Evolutionary conservation across 257 asterid species (phyloP), one percentile per base, ranked within the genome.

Genomic region (Ilex asprella): DNA sequence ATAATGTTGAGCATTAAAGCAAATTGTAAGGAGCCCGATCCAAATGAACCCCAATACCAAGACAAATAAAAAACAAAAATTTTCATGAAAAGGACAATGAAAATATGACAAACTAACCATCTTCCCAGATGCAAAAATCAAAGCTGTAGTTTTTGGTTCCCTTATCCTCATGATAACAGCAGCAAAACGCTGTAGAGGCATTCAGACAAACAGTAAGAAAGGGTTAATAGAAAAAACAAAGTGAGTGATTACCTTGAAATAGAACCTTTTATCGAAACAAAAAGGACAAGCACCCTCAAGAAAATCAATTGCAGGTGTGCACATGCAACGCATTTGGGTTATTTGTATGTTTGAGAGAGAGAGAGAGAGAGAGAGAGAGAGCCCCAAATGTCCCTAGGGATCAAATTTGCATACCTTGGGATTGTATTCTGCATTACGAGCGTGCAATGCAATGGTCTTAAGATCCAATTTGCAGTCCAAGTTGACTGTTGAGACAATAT

Each of bases 131-230:
- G 94, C 94, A 74, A 86, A 86, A 64, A 83, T 86, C 35, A 81
- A 74, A 0, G 88, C 90, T 6, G 94, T 86, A 2, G 94, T 81
- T 63, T 83, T 86, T 31, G 90, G 94, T 68, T 86, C 94, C 53
- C 94, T 76, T 49, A 86, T 86, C 76, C 94, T 75, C 94, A 86
- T 81, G 73, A 86, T 86, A 77, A 86, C 94, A 0, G 94, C 90
- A 69, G 94, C 88, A 67, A 86, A 86, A 86, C 88, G 88, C 94
- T 86, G 81, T 35, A 35, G 41, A 2, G 8, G 7, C 5, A 35
- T 35, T 35, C 5, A 7, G 8, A 35, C 41, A 35, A 5, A 3
- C 8, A 7, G 41, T 35, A 35, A 7, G 41, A 35, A 35, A 35
- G 41, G 41, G 41, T 5, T 35, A 35, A 35, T 35, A 35, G 41